Conservation (phyloP, 805 yeast genomes). For the Saccharomyces kudriavzevii region DNA sequence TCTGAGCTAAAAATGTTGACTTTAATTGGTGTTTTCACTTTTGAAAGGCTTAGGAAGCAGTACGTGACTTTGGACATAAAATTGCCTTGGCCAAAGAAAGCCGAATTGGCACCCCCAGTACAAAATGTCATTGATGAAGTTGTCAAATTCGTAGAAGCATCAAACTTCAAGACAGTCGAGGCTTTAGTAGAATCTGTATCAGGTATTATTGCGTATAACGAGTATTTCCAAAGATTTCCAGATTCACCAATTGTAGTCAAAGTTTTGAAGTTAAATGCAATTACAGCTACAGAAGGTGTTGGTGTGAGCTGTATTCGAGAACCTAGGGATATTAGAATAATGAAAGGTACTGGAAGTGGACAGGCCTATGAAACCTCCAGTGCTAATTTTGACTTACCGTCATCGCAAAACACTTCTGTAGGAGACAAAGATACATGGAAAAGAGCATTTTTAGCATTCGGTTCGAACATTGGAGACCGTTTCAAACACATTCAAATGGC, state of each 20-base stretch:
- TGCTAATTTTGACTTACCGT: constrained; percentile 32
- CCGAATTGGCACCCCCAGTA: constrained; percentile 9
- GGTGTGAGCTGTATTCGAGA: constrained; percentile 68
- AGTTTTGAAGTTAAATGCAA: constrained; percentile 83
- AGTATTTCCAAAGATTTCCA: constrained; percentile 34
- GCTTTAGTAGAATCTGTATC: constrained; percentile 75
- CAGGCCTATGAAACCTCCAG: constrained; percentile 6
- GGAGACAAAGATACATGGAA: constrained; percentile 7
- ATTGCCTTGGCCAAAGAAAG: constrained; percentile 35
- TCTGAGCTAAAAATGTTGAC: constrained; percentile 53
- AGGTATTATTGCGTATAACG: constrained; percentile 41
- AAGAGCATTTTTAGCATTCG: constrained; percentile 74
- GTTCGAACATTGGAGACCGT: constrained; percentile 77
- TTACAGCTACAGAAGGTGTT: constrained; percentile 79
- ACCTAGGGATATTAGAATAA: constrained; percentile 31
- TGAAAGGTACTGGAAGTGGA: neutral
- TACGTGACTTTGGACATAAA: constrained; percentile 52
- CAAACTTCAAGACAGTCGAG: constrained; percentile 87
- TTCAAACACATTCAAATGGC: constrained; percentile 53
- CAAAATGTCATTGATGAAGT: constrained; percentile 44
- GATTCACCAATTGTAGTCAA: constrained; percentile 39
- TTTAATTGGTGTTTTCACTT: constrained; percentile 87
- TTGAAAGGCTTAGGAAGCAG: constrained; percentile 79
- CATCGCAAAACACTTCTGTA: constrained; percentile 6
- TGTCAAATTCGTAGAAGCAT: constrained; percentile 55